These are phyloP conservation scores for Xylaria sp. DNA, from an alignment of 2,329 filamentous ascomycete genomes.

Conservation along the genomic window DNA sequence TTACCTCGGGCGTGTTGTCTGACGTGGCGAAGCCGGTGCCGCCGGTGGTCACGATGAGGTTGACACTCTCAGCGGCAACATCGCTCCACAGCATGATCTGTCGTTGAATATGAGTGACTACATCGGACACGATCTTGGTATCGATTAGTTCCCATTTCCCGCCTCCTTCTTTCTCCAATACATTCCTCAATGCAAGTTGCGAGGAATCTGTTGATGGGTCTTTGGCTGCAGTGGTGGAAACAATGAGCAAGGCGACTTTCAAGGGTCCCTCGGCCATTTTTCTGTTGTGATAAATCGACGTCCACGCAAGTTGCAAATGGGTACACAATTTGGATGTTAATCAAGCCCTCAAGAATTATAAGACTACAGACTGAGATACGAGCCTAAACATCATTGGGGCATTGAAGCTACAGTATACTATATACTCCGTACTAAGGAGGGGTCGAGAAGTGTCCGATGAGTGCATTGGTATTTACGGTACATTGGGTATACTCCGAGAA, in stretches of 20 bases:
- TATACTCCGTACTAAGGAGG: too few species aligned
- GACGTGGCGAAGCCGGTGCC: slow-evolving; percentile 90
- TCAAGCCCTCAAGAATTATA: neutral
- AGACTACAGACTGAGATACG: neutral
- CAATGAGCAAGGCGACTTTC: slow-evolving; percentile 80
- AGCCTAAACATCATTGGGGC: neutral
- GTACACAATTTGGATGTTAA: neutral
- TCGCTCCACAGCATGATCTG: slow-evolving; percentile 80
- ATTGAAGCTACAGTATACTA: neutral
- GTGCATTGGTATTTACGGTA: neutral
- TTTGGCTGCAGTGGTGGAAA: slow-evolving; percentile 88
- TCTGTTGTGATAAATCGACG: neutral
- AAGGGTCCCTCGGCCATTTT: slow-evolving; percentile 55
- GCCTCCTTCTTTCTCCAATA: slow-evolving; percentile 73
- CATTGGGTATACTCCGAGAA: neutral
- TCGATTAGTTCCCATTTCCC: slow-evolving; percentile 77
- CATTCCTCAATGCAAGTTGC: slow-evolving; percentile 70
- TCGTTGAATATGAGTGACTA: slow-evolving; percentile 76
- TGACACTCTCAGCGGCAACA: slow-evolving; percentile 64
- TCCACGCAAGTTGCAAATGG: neutral
- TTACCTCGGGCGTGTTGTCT: slow-evolving; percentile 89
- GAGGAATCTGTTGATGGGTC: slow-evolving; percentile 84
- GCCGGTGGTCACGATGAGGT: slow-evolving; percentile 87
- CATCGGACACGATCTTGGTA: slow-evolving; percentile 82
- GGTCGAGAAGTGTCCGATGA: neutral